Evolutionary conservation across 805 yeast genomes (phyloP), one percentile per base, ranked within the genome.

Genomic region (Pichia cephalocereana): DNA sequence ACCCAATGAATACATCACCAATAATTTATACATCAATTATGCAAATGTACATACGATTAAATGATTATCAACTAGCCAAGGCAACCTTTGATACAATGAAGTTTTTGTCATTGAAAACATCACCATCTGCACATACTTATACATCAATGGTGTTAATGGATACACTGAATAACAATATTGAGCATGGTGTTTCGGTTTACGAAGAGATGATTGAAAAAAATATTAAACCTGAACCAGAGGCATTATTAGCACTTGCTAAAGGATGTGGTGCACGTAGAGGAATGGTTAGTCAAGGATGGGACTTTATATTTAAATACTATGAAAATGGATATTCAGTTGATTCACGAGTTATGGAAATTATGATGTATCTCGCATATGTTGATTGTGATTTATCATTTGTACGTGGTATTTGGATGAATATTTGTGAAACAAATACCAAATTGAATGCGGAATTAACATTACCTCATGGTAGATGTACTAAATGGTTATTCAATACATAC

Each of bases 61-160:
- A 60, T 49, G 75, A 76, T 47, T 77, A 71, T 51, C 62, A 69
- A 17, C 80, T 83, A 52, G 95, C 96, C 0, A 75, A 76, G 48
- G 80, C 80, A 41, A 69, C 86, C 2, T 93, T 93, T 65, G 88
- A 83, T 54, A 79, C 87, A 52, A 80, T 93, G 89, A 91, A 88
- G 60, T 91, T 86, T 61, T 63, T 83, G 54, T 79, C 93, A 1
- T 58, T 70, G 6, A 68, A 70, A 28, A 79, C 89, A 15, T 74
- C 77, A 44, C 96, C 98, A 0, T 84, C 80, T 43, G 58, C 77
- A 0, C 64, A 67, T 17, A 77, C 89, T 1, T 93, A 89, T 63
- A 80, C 82, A 49, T 76, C 84, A 7, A 77, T 89, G 70, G 76
- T 91, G 12, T 72, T 80, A 11, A 70, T 86, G 8, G 80, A 85